Evolutionary conservation across 257 asterid species (phyloP), one percentile per base, ranked within the genome.

Genomic region (Nicotiana tomentosiformis): DNA sequence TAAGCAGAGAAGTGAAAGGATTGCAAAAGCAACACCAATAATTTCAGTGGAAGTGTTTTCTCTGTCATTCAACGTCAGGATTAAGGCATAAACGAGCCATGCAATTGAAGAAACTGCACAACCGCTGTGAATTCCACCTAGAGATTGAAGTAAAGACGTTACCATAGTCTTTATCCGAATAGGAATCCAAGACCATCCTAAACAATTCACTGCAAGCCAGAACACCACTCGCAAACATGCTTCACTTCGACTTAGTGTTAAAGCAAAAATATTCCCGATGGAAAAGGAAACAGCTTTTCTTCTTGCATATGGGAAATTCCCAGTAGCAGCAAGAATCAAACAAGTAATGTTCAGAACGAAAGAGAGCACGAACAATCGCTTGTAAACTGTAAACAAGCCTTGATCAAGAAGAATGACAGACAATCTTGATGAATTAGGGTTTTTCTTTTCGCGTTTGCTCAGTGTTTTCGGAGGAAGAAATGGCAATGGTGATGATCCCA

Each of bases 71-170:
- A 90, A 74, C 0, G 94, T 90, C 15, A 89, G 93, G 60, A 89
- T 83, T 79, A 93, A 20, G 0, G 93, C 92, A 68, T 91, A 93
- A 4, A 90, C 33, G 10, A 91, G 90, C 97, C 97, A 93, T 53
- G 91, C 91, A 62, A 93, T 66, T 2, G 97, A 90, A 6, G 97
- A 93, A 30, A 93, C n/a, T 0, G 95, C 97, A 62, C 95, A 93
- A 10, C 97, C 83, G n/a, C 97, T 93, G 43, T 93, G 97, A 10
- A 93, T 88, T 16, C 97, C 96, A 1, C 97, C 97, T 0, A 93
- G 88, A 4, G 93, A 93, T 23, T 93, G 97, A 6, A 93, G 83
- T 1, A 89, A 70, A 17, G 97, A 84, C 0, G 96, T 93, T 0
- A 84, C 68, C 84, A 84, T 65, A 1, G 95, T 93, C 32, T 93